phyloP scores from a whole-genome alignment of 129 eudicot species.

The Sambucus nigra region DNA sequence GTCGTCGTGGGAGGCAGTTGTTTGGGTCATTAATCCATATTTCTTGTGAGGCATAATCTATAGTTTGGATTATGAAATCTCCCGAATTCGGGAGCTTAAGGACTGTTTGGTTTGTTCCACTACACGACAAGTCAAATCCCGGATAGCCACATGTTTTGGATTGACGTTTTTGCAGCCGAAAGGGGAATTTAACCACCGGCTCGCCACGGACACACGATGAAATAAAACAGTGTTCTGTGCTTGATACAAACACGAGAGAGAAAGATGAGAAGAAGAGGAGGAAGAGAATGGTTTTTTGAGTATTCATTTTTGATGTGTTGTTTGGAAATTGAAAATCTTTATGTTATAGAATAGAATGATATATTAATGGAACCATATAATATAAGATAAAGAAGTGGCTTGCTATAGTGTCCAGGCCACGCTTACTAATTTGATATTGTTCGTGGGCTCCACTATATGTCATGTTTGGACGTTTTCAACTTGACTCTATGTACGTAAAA shows the following conservation, averaged over 20 bases:
- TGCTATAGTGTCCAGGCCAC: background rate
- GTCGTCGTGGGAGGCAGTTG: slow-evolving; percentile 27
- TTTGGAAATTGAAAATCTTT: background rate
- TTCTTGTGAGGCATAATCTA: slow-evolving; percentile 26
- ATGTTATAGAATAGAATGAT: background rate
- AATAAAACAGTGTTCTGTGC: slow-evolving; percentile 5
- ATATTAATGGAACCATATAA: background rate
- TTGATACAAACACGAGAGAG: background rate
- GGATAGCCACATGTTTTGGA: slow-evolving; percentile 29
- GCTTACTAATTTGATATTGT: background rate
- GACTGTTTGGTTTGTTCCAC: slow-evolving; percentile 9
- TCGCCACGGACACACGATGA: slow-evolving; percentile 10
- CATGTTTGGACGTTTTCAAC: slow-evolving; percentile 1
- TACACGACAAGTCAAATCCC: slow-evolving; percentile 26
- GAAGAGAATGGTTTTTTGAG: background rate
- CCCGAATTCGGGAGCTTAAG: slow-evolving; percentile 28
- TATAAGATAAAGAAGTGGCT: background rate
- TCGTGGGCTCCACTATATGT: slow-evolving; percentile 1
- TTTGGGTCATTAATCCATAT: slow-evolving; percentile 30
- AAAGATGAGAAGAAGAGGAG: slow-evolving; percentile 1
- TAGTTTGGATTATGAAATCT: slow-evolving; percentile 19
- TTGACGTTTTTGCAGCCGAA: slow-evolving; percentile 19
- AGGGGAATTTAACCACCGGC: slow-evolving; percentile 32
- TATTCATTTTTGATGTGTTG: slow-evolving; percentile 1
- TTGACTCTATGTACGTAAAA: too few species aligned